Evolutionary conservation across 768 basidiomycete genomes (phyloP).

Genomic region (Lyophyllum shimeji): DNA sequence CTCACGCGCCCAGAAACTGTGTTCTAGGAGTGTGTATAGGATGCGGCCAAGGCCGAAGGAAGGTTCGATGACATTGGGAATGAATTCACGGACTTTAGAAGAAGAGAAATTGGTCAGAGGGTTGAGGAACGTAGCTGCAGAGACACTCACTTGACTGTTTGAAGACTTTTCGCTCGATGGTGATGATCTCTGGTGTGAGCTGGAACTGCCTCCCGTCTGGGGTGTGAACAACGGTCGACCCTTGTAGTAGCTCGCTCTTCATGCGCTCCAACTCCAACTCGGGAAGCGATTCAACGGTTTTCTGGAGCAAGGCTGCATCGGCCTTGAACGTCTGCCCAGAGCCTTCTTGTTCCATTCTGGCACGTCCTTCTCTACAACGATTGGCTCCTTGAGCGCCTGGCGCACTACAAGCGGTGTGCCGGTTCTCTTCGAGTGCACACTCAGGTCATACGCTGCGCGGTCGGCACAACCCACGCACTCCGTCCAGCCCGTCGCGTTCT

Average conservation of each 20-base stretch:
- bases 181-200: slow-evolving; percentile 71
- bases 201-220: slow-evolving; percentile 67
- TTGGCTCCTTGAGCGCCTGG: slow-evolving; percentile 81
- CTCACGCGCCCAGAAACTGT: slow-evolving; percentile 94
- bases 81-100: slow-evolving; percentile 83
- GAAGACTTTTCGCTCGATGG: slow-evolving; percentile 79
- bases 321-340: slow-evolving; percentile 89
- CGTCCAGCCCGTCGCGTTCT: slow-evolving; percentile 89
- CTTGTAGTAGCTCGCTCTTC: slow-evolving; percentile 71
- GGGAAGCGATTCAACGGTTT: slow-evolving; percentile 62
- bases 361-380: slow-evolving; percentile 77
- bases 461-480: slow-evolving; percentile 99
- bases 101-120: background rate
- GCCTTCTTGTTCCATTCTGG: slow-evolving; percentile 85
- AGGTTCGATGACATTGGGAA: slow-evolving; percentile 97
- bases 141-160: slow-evolving; percentile 75
- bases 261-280: slow-evolving; percentile 64
- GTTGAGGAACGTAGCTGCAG: background rate
- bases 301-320: slow-evolving; percentile 69
- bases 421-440: slow-evolving; percentile 84
- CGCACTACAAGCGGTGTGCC: slow-evolving; percentile 85
- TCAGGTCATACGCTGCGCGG: slow-evolving; percentile 94
- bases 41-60: slow-evolving; percentile 98
- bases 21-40: slow-evolving; percentile 90
- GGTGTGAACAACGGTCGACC: slow-evolving; percentile 59